Evolutionary conservation across 345 rosid species (phyloP).

Genomic region (Aquilaria malaccensis): DNA sequence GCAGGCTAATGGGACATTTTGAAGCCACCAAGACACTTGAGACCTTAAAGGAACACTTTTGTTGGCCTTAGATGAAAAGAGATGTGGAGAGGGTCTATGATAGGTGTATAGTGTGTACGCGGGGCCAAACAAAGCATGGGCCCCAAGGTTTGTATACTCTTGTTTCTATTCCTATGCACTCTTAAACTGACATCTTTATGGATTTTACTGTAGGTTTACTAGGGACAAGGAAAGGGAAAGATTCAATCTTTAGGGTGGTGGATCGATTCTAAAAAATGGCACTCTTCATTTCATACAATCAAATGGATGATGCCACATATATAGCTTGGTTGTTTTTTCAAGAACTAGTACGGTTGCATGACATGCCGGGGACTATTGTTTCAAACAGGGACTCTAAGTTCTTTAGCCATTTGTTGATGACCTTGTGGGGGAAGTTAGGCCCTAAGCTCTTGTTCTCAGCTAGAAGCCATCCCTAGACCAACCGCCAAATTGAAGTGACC

Average conservation of each 20-base stretch:
- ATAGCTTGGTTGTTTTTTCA: neutral
- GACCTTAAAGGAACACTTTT: neutral
- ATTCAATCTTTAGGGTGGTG: neutral
- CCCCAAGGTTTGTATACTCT: neutral
- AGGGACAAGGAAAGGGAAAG: neutral
- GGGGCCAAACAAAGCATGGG: neutral
- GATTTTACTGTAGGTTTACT: neutral
- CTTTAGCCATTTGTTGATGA: neutral
- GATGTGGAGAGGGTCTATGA: neutral
- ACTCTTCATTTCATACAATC: neutral
- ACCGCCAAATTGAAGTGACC: no score
- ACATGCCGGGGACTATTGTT: neutral
- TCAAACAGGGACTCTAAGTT: neutral
- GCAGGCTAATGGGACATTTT: neutral
- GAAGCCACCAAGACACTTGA: neutral
- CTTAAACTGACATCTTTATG: neutral
- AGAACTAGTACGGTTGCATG: neutral
- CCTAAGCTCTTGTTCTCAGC: no score
- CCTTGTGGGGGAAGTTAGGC: neutral
- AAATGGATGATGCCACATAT: neutral
- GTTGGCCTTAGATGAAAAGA: neutral
- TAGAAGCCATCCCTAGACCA: no score
- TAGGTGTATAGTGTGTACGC: neutral
- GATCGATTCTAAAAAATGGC: neutral
- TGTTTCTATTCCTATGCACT: neutral